Percentiles rank a stretch among this genome's conserved stretches.
These are phyloP conservation scores for Sporothrix globosa DNA, from an alignment of 2,329 filamentous ascomycete genomes.

Conservation along the genomic window DNA sequence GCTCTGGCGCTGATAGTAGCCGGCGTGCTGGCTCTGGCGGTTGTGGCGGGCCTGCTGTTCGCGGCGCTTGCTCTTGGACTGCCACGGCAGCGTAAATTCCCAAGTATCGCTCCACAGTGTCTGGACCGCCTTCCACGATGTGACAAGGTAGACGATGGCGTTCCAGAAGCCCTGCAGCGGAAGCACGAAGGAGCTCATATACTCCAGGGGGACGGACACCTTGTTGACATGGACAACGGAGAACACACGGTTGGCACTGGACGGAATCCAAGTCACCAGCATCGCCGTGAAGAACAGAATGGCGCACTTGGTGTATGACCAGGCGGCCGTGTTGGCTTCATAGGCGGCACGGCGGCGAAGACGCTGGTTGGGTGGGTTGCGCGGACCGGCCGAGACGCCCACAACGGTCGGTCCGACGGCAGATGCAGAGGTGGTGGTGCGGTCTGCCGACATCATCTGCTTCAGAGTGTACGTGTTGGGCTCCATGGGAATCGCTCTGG, in stretches of 20 bases:
- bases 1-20: conserved; percentile 28
- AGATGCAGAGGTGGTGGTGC: conserved; percentile 12
- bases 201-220: conserved; percentile 63
- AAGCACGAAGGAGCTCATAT: conserved; percentile 72
- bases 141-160: conserved; percentile 72
- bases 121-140: conserved; percentile 67
- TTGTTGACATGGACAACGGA: conserved; percentile 61
- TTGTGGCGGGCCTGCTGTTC: conserved; percentile 35
- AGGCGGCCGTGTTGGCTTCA: conserved; percentile 65
- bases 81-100: conserved; percentile 36
- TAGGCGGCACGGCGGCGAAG: conserved; percentile 46
- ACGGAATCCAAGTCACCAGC: conserved; percentile 75
- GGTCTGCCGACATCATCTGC: neutral
- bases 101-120: conserved; percentile 48
- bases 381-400: conserved; percentile 20
- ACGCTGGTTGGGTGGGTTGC: conserved; percentile 39
- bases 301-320: conserved; percentile 71
- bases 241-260: conserved; percentile 76
- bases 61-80: conserved; percentile 9
- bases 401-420: neutral
- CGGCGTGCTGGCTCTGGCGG: conserved; percentile 27
- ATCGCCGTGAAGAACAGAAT: conserved; percentile 73
- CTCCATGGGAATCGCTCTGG: conserved; percentile 3
- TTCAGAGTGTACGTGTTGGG: neutral
- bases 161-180: conserved; percentile 88